Conservation (phyloP, 2,329 filamentous ascomycete species). For the Drechslerella dactyloides region DNA sequence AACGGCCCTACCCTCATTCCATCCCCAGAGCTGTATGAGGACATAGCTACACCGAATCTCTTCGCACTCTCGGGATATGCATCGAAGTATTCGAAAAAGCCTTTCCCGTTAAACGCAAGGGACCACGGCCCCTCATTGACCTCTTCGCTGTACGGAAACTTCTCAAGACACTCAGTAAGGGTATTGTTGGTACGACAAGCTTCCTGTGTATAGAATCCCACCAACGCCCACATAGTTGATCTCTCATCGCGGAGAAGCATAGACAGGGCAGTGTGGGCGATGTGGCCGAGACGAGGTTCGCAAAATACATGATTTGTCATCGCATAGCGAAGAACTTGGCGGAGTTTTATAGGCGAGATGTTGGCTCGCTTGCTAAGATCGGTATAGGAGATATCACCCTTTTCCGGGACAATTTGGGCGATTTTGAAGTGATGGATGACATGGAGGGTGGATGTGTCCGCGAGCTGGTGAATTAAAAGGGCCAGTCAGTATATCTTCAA, state of each 20-base stretch:
- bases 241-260: constrained; percentile 62
- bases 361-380: constrained; percentile 22
- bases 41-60: constrained; percentile 66
- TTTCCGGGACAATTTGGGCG: constrained; percentile 21
- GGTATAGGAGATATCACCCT: constrained; percentile 30
- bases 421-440: constrained; percentile 42
- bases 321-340: constrained; percentile 64
- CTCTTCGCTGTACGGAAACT: constrained; percentile 53
- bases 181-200: constrained; percentile 53
- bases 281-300: constrained; percentile 62
- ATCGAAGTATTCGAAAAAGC: constrained; percentile 57
- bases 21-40: constrained; percentile 64
- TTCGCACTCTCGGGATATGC: constrained; percentile 57
- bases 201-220: constrained; percentile 65
- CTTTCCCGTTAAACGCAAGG: constrained; percentile 54
- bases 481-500: not conserved
- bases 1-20: constrained; percentile 65
- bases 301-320: constrained; percentile 67
- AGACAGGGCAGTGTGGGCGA: constrained; percentile 66
- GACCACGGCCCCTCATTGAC: constrained; percentile 55
- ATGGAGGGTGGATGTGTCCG: constrained; percentile 28
- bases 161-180: constrained; percentile 54
- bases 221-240: constrained; percentile 63
- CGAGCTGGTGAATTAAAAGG: constrained; percentile 17
- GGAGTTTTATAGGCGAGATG: constrained; percentile 61